These are phyloP conservation scores for Suillus placidus DNA, from an alignment of 768 basidiomycete species.

Conservation along the genomic window DNA sequence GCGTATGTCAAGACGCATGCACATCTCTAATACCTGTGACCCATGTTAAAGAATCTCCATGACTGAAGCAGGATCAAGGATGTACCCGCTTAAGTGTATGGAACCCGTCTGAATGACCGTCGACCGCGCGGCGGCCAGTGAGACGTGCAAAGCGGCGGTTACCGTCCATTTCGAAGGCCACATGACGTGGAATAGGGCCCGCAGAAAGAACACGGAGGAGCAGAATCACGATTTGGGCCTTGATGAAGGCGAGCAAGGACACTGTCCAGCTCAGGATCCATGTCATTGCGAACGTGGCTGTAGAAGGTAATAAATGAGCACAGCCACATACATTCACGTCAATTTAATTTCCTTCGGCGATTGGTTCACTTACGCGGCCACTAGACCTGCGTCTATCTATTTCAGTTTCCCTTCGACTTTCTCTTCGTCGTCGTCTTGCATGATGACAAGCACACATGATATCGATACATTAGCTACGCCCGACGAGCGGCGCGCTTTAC, in stretches of 20 bases:
- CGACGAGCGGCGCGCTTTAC: constrained; percentile 30
- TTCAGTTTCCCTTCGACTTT: background rate
- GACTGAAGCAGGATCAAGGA: constrained; percentile 9
- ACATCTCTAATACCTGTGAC: constrained; percentile 79
- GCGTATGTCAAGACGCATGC: constrained; percentile 73
- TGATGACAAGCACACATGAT: background rate
- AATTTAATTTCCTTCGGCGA: background rate
- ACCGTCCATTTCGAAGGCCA: constrained; percentile 98
- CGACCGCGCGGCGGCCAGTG: constrained; percentile 59
- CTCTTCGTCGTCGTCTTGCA: background rate
- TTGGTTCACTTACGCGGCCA: background rate
- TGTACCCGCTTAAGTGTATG: constrained; percentile 75
- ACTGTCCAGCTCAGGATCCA: constrained; percentile 3
- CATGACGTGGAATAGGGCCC: constrained; percentile 86
- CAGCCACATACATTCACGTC: background rate
- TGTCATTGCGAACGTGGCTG: constrained; percentile 2
- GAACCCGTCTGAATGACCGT: constrained; percentile 90
- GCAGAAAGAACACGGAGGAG: constrained; percentile 70
- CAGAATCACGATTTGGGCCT: constrained; percentile 37
- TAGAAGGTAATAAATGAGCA: constrained; percentile 16
- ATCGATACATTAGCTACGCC: background rate
- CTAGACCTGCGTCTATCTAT: background rate
- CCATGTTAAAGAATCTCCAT: background rate
- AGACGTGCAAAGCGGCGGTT: constrained; percentile 87
- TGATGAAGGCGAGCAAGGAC: constrained; percentile 19